A percentile compares a stretch with the other conserved stretches of the same genome.
Evolutionary conservation across 257 asterid species (phyloP).

Genomic region (Capsicum pubescens): DNA sequence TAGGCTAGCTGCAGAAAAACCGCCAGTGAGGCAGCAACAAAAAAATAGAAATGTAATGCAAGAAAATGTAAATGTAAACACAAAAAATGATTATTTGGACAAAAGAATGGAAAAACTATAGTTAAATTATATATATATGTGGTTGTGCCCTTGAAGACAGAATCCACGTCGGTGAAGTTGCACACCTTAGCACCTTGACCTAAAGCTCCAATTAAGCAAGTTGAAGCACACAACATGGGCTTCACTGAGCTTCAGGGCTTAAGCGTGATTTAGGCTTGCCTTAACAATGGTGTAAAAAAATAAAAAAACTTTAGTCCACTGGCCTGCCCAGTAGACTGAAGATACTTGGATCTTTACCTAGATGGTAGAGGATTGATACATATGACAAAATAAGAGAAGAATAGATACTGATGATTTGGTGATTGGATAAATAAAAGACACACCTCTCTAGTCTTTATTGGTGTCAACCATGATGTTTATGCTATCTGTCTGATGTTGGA

Average conservation of each 20-base stretch:
- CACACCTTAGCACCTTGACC: background rate
- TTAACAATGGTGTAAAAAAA: background rate
- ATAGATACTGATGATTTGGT: background rate
- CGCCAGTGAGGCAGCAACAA: background rate
- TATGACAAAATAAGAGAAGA: background rate
- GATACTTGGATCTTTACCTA: slow-evolving; percentile 2
- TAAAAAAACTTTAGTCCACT: background rate
- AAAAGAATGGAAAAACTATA: background rate
- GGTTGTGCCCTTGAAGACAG: background rate
- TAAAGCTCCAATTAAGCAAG: background rate
- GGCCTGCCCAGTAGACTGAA: slow-evolving; percentile 4
- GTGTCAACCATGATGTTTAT: background rate
- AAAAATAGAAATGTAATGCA: background rate
- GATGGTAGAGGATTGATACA: background rate
- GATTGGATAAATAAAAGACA: slow-evolving; percentile 17
- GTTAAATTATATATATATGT: background rate
- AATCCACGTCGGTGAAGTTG: background rate
- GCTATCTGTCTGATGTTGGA: slow-evolving; percentile 18
- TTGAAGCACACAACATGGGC: background rate
- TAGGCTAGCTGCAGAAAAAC: background rate
- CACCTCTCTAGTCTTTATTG: background rate
- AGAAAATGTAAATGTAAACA: background rate
- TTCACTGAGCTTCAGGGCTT: background rate
- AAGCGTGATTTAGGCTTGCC: background rate
- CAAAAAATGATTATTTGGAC: slow-evolving; percentile 8